Conservation (phyloP, 2,329 filamentous ascomycete species). For the Phialophora verrucosa region DNA sequence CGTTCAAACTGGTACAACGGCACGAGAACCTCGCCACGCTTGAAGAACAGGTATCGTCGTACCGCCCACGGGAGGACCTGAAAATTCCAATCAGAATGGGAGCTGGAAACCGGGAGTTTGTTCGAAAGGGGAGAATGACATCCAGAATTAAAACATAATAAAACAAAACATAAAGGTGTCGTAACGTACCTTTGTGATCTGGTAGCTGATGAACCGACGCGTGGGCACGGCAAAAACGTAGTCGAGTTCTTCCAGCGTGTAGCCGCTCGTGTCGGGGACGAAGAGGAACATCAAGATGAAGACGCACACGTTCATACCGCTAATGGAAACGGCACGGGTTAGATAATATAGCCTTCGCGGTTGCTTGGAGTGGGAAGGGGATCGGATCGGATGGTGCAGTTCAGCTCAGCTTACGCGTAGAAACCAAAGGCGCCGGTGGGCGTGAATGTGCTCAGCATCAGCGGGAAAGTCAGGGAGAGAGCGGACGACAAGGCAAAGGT, state of each 20-base stretch:
- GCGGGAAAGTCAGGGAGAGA: constrained; percentile 50
- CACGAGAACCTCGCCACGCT: not conserved
- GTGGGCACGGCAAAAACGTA: constrained; percentile 45
- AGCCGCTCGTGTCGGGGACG: constrained; percentile 46
- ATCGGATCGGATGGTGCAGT: not conserved
- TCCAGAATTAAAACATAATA: not conserved
- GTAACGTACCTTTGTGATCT: constrained; percentile 4
- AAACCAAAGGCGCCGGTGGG: constrained; percentile 48
- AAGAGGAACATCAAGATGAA: constrained; percentile 53
- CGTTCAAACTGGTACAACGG: not conserved
- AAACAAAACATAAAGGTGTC: too few species aligned
- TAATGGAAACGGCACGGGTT: constrained; percentile 9
- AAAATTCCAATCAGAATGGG: not conserved
- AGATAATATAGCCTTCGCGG: too few species aligned
- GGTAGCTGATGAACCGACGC: constrained; percentile 8
- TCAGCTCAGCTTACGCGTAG: constrained; percentile 41
- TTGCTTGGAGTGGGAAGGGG: not conserved
- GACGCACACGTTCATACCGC: constrained; percentile 54
- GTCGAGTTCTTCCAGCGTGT: constrained; percentile 63
- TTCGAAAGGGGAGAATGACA: too few species aligned
- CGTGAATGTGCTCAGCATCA: constrained; percentile 35
- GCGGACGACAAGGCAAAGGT: constrained; percentile 56
- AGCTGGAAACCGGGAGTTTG: too few species aligned
- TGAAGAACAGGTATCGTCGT: not conserved
- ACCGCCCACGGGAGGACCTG: not conserved